phyloP scores from a whole-genome alignment of 2,329 filamentous ascomycete species.

The Microdochium bolleyi region DNA sequence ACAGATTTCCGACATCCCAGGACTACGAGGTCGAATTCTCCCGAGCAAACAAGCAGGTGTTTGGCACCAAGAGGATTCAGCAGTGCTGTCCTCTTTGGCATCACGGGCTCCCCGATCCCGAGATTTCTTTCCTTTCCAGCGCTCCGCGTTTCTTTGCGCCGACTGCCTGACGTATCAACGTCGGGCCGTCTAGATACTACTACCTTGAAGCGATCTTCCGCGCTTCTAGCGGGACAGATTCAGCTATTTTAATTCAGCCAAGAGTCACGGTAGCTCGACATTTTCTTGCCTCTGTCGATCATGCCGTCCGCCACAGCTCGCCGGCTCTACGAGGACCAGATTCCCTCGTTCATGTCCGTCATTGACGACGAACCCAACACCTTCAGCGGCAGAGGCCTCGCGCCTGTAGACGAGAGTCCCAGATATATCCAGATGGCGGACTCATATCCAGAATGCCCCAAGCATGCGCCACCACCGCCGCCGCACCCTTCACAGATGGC shows the following conservation, averaged over 20 bases:
- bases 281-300: constrained; percentile 17
- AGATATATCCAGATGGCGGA: constrained; percentile 37
- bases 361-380: constrained; percentile 56
- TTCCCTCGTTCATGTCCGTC: constrained; percentile 71
- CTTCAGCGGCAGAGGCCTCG: constrained; percentile 43
- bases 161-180: constrained; percentile 1
- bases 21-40: not conserved
- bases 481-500: constrained; percentile 21
- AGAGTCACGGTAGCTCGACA: not conserved
- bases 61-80: constrained; percentile 32
- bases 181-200: not conserved
- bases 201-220: not conserved
- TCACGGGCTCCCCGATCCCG: constrained; percentile 12
- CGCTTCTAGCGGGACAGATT: not conserved
- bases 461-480: constrained; percentile 16
- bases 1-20: not conserved
- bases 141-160: constrained; percentile 11
- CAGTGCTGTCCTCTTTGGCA: constrained; percentile 38
- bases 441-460: constrained; percentile 25
- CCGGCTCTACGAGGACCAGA: constrained; percentile 59
- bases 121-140: constrained; percentile 15
- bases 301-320: constrained; percentile 57
- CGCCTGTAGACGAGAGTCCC: constrained; percentile 42
- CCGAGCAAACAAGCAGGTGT: not conserved
- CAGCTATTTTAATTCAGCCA: not conserved